Evolutionary conservation across 805 yeast species (phyloP), one percentile per base, ranked within the genome.

Genomic region (Yamadazyma philogaea): DNA sequence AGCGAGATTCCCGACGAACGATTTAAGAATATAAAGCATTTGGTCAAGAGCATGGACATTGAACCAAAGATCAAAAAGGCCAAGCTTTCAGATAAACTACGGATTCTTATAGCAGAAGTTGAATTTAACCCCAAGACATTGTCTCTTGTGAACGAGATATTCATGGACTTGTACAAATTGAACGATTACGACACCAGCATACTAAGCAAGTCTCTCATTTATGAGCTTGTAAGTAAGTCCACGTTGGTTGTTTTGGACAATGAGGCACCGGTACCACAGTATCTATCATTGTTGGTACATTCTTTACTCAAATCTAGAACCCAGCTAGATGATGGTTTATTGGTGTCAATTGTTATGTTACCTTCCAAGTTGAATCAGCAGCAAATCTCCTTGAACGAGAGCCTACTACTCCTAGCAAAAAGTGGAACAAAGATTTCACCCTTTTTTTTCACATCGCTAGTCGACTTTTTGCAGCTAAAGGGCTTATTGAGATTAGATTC

Each of bases 261-360:
- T 6, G 34, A 36, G 30, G 12, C 32, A 12, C 22, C 20, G 7
- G 10, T 60, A 10, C 71, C 73, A 2, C 55, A 54, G 39, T 67
- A 50, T 49, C 45, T 66, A 46, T 53, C 61, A 1, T 34, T 55
- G 2, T 33, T 65, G 26, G 57, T 64, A 2, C 52, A 47, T 24
- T 38, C 48, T 16, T 48, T 60, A 20, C 40, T 59, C 17, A 43
- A 47, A 34, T 38, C 50, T 7, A 30, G 45, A 4, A 17, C 42
- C 8, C 35, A 30, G 2, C 17, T 57, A 4, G 53, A 65, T 2
- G 40, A 57, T 1, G 42, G 44, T 14, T 40, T 57, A 3, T 47
- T 64, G 34, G 61, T 60, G 1, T 49, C 52, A 21, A 47, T 66
- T 0, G 54, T 63, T 5, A 63, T 58, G 6, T 47, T 68, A 41